phyloP scores from a whole-genome alignment of 2,329 filamentous ascomycete species.

The Botrytis cinerea region DNA sequence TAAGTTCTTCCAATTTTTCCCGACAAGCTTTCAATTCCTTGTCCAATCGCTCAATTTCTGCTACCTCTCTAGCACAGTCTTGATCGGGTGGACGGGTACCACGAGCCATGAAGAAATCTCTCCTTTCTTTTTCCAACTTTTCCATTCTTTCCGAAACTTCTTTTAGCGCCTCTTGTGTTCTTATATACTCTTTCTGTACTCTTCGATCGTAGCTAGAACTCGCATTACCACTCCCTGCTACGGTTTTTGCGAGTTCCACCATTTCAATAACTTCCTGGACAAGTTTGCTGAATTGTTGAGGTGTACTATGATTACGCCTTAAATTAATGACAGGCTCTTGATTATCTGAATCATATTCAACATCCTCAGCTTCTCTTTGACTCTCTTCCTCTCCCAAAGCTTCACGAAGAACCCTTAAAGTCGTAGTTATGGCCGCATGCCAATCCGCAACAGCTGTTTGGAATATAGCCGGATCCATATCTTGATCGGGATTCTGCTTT shows the following conservation, averaged over 20 bases:
- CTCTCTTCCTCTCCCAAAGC: not conserved
- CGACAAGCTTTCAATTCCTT: not conserved
- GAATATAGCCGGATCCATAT: slow-evolving; percentile 1
- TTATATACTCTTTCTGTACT: not conserved
- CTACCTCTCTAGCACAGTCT: not conserved
- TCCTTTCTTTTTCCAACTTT: not conserved
- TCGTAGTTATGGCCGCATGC: slow-evolving; percentile 2
- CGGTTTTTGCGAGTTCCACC: not conserved
- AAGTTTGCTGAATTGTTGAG: slow-evolving; percentile 13
- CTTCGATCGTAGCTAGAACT: too few species aligned
- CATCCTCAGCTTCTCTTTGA: not conserved
- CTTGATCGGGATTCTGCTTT: not conserved
- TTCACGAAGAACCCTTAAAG: not conserved
- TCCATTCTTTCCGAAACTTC: not conserved
- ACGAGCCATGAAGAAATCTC: slow-evolving; percentile 7
- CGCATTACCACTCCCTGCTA: not conserved
- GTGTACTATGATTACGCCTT: not conserved
- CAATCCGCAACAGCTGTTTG: slow-evolving; percentile 10
- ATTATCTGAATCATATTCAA: slow-evolving; percentile 16
- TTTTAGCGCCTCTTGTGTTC: not conserved
- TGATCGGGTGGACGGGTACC: not conserved
- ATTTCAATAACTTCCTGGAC: not conserved
- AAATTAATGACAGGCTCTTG: slow-evolving; percentile 11
- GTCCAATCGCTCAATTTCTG: not conserved
- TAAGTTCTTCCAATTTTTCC: not conserved